These are phyloP conservation scores for Epichloe amarillans DNA, from an alignment of 2,329 filamentous ascomycete species.

Conservation along the genomic window DNA sequence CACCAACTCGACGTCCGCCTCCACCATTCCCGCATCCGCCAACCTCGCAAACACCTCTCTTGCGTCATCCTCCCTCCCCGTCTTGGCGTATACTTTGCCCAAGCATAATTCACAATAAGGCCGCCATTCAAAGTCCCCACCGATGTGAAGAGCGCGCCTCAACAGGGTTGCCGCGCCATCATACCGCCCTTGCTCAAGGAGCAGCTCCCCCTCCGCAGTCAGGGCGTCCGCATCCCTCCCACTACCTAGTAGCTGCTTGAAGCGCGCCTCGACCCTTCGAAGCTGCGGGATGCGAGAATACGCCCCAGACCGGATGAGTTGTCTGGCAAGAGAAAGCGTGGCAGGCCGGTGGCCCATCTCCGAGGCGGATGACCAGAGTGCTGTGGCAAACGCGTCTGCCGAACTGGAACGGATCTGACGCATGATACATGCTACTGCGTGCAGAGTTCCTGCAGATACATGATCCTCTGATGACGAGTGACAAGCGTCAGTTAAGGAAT, in stretches of 20 bases:
- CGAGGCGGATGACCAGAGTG: conserved; percentile 20
- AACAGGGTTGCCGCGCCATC: conserved; percentile 11
- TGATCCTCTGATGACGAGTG: conserved; percentile 7
- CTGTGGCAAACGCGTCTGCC: conserved; percentile 9
- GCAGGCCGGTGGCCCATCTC: conserved; percentile 17
- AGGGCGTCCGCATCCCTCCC: conserved; percentile 23
- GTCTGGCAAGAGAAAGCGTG: conserved; percentile 16
- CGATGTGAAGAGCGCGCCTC: conserved; percentile 13
- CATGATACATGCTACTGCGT: conserved; percentile 18
- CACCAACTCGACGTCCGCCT: conserved; percentile 17
- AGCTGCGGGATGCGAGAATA: conserved; percentile 12
- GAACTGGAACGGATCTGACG: conserved; percentile 6
- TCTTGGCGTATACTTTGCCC: conserved; percentile 12
- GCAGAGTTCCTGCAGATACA: conserved; percentile 10
- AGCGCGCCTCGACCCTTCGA: conserved; percentile 13
- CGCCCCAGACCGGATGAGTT: conserved; percentile 9
- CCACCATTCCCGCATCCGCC: conserved; percentile 10
- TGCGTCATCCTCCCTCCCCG: conserved; percentile 13
- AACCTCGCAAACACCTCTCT: conserved; percentile 11
- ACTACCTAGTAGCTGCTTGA: conserved; percentile 17
- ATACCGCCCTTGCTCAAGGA: conserved; percentile 13
- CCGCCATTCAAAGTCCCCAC: conserved; percentile 15
- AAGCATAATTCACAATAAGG: conserved; percentile 14
- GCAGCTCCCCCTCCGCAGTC: conserved; percentile 19
- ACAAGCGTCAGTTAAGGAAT: not conserved